Evolutionary conservation across 768 basidiomycete genomes (phyloP), one percentile per base, ranked within the genome.

Genomic region (Lyophyllum atratum): DNA sequence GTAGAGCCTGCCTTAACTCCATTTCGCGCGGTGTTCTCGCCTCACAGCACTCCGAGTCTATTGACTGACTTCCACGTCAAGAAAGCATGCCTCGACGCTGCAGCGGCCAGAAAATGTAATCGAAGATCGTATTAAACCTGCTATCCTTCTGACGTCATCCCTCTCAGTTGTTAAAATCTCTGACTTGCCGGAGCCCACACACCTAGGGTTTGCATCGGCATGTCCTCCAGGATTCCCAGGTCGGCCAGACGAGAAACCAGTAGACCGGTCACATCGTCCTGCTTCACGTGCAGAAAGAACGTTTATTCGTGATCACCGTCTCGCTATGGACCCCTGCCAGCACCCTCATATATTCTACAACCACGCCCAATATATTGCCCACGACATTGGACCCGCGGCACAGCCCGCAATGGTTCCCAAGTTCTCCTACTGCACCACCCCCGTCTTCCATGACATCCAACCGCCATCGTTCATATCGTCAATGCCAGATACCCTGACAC

Each of bases 321-420:
- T 65, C 7, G 63, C 75, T 39, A 80, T 81, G 79, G 68, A 80
- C 49, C 76, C 80, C 7, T 82, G 73, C 59, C 56, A 62, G 11
- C 71, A 80, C 52, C 74, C 76, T 7, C 62, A 68, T 44, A 52
- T 75, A 14, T 68, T 77, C 51, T 72, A 74, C 49, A 65, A 72
- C 0, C 80, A 83, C 55, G 76, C 76, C 0, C 76, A 79, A 31
- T 82, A 80, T 64, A 64, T 84, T 33, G 68, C 76, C 0, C 72
- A 77, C 54, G 61, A 70, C 4, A 31, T 48, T 0, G 79, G 77
- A 1, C 80, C 80, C 0, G 43, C 34, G 8, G 76, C 82, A 2
- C 66, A 70, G 46, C 60, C 44, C 1, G 66, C 68, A 0, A 63
- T 81, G 47, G 64, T 77, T 0, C 76, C 80, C 0, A 70, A 74